phyloP scores from a whole-genome alignment of 1,284 basidiomycete genomes.

The Malassezia yamatoensis region DNA sequence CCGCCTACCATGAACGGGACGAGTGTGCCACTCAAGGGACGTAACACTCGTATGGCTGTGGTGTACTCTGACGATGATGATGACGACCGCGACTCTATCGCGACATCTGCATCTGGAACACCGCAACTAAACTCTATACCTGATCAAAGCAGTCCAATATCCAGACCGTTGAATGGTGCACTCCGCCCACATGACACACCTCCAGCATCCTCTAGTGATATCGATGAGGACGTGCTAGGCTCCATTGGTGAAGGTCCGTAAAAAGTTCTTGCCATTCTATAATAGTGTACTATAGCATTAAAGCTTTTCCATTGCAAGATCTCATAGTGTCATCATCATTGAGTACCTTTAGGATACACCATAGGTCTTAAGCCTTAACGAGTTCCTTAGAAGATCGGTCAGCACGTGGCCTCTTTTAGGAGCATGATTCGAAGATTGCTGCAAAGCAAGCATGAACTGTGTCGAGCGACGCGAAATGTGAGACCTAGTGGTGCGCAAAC shows the following conservation, averaged over 20 bases:
- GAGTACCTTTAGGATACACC: no score
- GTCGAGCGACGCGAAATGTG: no score
- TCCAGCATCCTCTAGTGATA: not conserved
- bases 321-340: no score
- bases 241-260: not conserved
- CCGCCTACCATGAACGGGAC: not conserved
- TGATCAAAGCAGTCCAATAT: no score
- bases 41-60: not conserved
- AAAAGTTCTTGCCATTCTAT: not conserved
- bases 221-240: not conserved
- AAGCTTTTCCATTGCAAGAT: no score
- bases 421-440: no score
- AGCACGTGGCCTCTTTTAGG: no score
- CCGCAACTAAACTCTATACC: not conserved
- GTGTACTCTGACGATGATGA: slow-evolving; percentile 15
- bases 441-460: no score
- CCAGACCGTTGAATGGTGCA: not conserved
- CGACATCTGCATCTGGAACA: not conserved
- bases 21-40: not conserved
- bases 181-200: slow-evolving; percentile 2
- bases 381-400: no score
- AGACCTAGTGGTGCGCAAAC: no score
- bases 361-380: no score
- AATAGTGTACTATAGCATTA: not conserved
- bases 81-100: not conserved